phyloP scores from a whole-genome alignment of 345 rosid species.

The Cardamine occulta region DNA sequence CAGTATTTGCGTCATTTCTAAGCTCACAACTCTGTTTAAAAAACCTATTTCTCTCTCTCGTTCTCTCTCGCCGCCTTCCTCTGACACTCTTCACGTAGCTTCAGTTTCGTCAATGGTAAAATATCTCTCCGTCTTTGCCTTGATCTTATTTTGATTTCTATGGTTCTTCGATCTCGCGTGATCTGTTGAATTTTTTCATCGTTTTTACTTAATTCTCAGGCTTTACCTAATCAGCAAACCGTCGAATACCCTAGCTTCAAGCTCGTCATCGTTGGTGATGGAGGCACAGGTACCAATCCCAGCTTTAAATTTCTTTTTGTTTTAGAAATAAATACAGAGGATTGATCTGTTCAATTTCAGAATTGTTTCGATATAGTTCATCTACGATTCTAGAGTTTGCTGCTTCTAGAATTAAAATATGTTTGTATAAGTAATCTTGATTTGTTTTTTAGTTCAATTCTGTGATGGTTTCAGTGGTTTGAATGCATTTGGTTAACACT shows the following conservation, averaged over 20 bases:
- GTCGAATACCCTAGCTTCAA: conserved; percentile 85
- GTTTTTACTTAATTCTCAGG: conserved; percentile 47
- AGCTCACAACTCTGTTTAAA: conserved; percentile 33
- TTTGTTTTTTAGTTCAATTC: not conserved
- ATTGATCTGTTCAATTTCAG: not conserved
- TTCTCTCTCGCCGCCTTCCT: conserved; percentile 30
- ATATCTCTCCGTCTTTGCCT: not conserved
- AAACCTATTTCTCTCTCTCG: conserved; percentile 19
- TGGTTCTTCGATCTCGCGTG: conserved; percentile 11
- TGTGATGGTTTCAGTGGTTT: not conserved
- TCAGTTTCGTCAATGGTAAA: conserved; percentile 33
- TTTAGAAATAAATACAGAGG: not conserved
- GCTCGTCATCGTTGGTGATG: conserved; percentile 95
- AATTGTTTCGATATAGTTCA: not conserved
- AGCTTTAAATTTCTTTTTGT: not conserved
- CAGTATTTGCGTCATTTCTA: conserved; percentile 35
- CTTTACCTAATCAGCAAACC: conserved; percentile 74
- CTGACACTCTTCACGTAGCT: conserved; percentile 10
- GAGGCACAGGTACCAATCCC: conserved; percentile 73
- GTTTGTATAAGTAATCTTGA: not conserved
- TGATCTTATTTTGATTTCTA: not conserved
- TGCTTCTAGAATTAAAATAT: not conserved
- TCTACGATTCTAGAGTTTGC: not conserved
- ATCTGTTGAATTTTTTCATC: not conserved
- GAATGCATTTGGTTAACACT: not conserved